These are phyloP conservation scores for Microcyclosporella mali DNA, from an alignment of 2,329 filamentous ascomycete species.

Conservation along the genomic window DNA sequence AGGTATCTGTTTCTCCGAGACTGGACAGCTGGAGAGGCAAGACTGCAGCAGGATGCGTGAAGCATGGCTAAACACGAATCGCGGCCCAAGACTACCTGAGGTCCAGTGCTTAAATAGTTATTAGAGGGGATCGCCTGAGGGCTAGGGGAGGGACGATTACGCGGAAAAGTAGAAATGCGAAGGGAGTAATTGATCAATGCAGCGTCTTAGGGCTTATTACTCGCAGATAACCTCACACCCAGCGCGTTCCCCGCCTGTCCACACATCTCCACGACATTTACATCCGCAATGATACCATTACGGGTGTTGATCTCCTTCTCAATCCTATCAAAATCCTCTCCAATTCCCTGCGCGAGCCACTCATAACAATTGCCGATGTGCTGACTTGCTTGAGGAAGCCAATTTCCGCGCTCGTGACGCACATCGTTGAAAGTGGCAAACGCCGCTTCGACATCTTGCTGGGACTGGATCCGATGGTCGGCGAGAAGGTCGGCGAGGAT, in stretches of 20 bases:
- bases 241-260: conserved; percentile 12
- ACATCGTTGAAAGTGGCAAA: conserved; percentile 36
- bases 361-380: conserved; percentile 37
- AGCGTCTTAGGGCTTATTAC: no score
- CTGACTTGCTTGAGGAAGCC: conserved; percentile 39
- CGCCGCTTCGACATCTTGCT: conserved; percentile 29
- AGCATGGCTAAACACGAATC: no score
- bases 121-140: no score
- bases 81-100: no score
- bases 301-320: conserved; percentile 20
- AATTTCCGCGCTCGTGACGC: conserved; percentile 40
- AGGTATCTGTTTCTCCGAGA: no score
- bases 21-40: no score
- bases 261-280: conserved; percentile 20
- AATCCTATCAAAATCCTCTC: conserved; percentile 17
- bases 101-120: no score
- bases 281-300: conserved; percentile 19
- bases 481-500: conserved; percentile 26
- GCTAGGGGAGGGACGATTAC: no score
- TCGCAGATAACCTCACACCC: conserved; percentile 3
- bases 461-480: conserved; percentile 13
- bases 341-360: conserved; percentile 23
- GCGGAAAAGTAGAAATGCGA: no score
- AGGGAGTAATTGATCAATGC: no score
- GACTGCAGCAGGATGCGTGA: no score